phyloP scores from a whole-genome alignment of 805 yeast species.

The Candida rishiriensis region DNA sequence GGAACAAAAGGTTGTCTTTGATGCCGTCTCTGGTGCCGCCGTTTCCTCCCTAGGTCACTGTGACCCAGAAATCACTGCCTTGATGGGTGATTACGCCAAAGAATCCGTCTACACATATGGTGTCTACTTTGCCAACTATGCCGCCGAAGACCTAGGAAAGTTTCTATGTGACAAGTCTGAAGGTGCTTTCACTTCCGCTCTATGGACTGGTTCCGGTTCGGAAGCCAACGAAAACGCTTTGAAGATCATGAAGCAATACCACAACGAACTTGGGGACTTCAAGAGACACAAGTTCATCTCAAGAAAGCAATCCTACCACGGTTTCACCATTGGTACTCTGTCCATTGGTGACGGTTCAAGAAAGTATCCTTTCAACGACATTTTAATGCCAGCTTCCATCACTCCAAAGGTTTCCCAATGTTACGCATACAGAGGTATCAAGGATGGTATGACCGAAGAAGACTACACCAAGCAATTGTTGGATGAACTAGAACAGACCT shows the following conservation, averaged over 20 bases:
- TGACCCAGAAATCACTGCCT: slow-evolving; percentile 35
- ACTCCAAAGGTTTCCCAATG: slow-evolving; percentile 28
- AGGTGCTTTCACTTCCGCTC: slow-evolving; percentile 35
- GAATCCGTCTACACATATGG: slow-evolving; percentile 35
- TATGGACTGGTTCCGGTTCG: slow-evolving; percentile 62
- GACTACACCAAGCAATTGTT: slow-evolving; percentile 35
- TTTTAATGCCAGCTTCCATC: slow-evolving; percentile 19
- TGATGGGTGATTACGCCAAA: slow-evolving; percentile 34
- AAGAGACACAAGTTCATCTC: slow-evolving; percentile 38
- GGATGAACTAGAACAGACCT: slow-evolving; percentile 38
- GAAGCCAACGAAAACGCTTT: slow-evolving; percentile 78
- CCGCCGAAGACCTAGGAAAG: slow-evolving; percentile 39
- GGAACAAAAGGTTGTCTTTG: slow-evolving; percentile 31
- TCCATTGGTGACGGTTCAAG: slow-evolving; percentile 37
- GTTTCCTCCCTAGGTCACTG: slow-evolving; percentile 42
- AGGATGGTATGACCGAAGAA: slow-evolving; percentile 34
- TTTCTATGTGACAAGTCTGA: slow-evolving; percentile 38
- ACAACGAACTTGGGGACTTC: slow-evolving; percentile 37
- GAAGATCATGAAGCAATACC: slow-evolving; percentile 56
- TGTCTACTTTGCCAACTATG: slow-evolving; percentile 30
- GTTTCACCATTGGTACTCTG: slow-evolving; percentile 41
- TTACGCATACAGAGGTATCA: slow-evolving; percentile 30
- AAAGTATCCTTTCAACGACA: slow-evolving; percentile 30
- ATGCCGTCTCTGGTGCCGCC: slow-evolving; percentile 47
- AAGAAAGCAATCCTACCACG: slow-evolving; percentile 42